Conservation (phyloP, 2,329 filamentous ascomycete genomes). For the Fusarium denticulatum region DNA sequence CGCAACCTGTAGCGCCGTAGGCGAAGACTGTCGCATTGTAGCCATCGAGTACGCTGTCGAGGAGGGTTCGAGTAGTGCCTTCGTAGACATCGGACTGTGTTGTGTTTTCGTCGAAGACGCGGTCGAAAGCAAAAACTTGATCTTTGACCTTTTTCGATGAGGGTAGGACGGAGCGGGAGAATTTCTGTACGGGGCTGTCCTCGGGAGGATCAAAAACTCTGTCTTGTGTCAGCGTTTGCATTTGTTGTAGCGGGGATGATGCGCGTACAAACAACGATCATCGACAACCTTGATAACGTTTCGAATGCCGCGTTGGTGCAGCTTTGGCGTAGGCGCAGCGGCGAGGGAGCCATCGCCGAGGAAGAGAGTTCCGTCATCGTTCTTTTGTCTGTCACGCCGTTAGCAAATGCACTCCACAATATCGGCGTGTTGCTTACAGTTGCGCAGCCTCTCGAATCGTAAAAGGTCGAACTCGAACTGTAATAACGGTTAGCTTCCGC, state of each 20-base stretch:
- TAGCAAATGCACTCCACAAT: slow-evolving; percentile 1
- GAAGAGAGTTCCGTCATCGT: slow-evolving; percentile 88
- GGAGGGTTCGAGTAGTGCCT: slow-evolving; percentile 84
- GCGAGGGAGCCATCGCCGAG: slow-evolving; percentile 97
- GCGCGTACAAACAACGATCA: slow-evolving; percentile 88
- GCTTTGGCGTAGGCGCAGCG: slow-evolving; percentile 83
- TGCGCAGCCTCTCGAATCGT: slow-evolving; percentile 95
- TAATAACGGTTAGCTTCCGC: slow-evolving; percentile 42
- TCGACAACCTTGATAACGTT: slow-evolving; percentile 97
- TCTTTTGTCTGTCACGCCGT: slow-evolving; percentile 60
- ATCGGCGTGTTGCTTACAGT: slow-evolving; percentile 61
- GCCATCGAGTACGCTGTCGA: slow-evolving; percentile 94
- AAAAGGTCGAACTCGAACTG: slow-evolving; percentile 76
- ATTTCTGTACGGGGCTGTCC: slow-evolving; percentile 89
- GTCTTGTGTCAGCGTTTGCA: slow-evolving; percentile 32
- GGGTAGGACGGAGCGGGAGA: slow-evolving; percentile 82
- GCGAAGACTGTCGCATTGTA: slow-evolving; percentile 99
- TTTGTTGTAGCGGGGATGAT: not conserved
- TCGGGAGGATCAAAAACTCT: slow-evolving; percentile 98
- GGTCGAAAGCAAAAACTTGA: slow-evolving; percentile 96
- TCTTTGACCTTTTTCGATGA: slow-evolving; percentile 94
- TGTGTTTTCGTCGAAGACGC: slow-evolving; percentile 95
- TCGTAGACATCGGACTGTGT: slow-evolving; percentile 95
- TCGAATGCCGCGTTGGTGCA: slow-evolving; percentile 85
- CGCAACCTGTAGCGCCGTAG: slow-evolving; percentile 96